Conservation (phyloP, 345 rosid genomes). For the Ricinus communis region DNA sequence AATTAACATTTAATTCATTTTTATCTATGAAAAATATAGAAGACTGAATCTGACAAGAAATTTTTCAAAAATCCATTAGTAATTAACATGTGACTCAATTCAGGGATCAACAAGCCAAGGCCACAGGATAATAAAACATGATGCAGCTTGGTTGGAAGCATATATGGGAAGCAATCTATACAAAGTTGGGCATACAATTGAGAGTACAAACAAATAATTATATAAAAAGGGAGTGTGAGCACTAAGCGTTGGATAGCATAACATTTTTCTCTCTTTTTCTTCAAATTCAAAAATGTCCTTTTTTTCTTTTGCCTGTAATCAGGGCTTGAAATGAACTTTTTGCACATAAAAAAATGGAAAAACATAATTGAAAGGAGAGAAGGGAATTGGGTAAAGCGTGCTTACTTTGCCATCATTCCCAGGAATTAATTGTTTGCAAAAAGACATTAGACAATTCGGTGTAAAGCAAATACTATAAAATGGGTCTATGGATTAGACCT, state of each 20-base stretch:
- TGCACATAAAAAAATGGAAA: background rate
- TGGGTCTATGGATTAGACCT: background rate
- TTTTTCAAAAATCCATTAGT: too few species aligned
- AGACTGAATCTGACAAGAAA: too few species aligned
- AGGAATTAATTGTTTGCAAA: background rate
- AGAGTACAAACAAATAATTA: background rate
- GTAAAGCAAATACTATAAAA: slow-evolving; percentile 34
- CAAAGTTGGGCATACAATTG: background rate
- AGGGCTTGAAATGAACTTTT: too few species aligned
- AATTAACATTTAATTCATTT: too few species aligned
- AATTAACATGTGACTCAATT: too few species aligned
- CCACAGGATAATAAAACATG: too few species aligned
- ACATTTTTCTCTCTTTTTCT: background rate
- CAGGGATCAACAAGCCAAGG: too few species aligned
- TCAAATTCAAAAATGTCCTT: too few species aligned
- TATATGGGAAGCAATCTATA: too few species aligned
- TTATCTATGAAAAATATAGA: too few species aligned
- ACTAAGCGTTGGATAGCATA: background rate
- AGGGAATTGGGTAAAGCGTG: slow-evolving; percentile 37
- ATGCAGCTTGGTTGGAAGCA: too few species aligned
- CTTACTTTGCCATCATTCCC: slow-evolving; percentile 42
- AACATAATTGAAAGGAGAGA: background rate
- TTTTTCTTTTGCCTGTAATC: too few species aligned
- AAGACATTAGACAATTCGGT: slow-evolving; percentile 42
- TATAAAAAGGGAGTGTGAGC: slow-evolving; percentile 8